These are phyloP conservation scores for Senna siamea DNA, from an alignment of 306 rosid genomes.

Conservation along the genomic window DNA sequence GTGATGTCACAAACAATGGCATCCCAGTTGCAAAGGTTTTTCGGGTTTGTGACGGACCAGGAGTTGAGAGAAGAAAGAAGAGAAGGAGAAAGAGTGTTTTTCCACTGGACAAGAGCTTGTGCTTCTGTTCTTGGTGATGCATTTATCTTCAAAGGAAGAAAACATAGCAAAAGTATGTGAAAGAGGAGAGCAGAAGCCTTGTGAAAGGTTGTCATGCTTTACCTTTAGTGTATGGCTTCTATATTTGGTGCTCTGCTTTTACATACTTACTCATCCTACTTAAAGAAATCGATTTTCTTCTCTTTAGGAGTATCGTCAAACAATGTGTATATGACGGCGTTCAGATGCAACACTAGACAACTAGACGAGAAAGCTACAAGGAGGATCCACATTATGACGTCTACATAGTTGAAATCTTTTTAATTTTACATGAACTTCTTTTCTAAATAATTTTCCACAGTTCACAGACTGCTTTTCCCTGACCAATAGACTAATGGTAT, in stretches of 20 bases:
- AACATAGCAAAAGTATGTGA: conserved; percentile 37
- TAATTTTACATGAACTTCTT: not conserved
- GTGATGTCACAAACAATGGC: conserved; percentile 53
- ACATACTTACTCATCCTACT: not conserved
- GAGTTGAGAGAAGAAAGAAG: conserved; percentile 44
- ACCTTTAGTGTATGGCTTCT: not conserved
- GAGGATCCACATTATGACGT: not conserved
- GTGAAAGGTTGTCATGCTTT: conserved; percentile 42
- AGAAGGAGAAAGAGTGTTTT: conserved; percentile 43
- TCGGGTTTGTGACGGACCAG: conserved; percentile 57
- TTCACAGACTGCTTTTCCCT: not conserved
- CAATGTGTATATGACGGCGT: no score
- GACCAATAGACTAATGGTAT: not conserved
- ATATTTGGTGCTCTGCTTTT: not conserved
- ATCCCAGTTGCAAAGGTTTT: conserved; percentile 64
- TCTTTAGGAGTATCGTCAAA: conserved; percentile 21
- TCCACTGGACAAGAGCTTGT: conserved; percentile 68
- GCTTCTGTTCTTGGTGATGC: conserved; percentile 67
- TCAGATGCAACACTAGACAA: not conserved
- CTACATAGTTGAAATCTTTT: not conserved
- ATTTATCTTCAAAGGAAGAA: conserved; percentile 45
- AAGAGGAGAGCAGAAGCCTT: conserved; percentile 27
- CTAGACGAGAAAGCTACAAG: not conserved
- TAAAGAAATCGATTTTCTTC: not conserved
- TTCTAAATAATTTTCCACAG: not conserved